These are phyloP conservation scores for Tuber brumale DNA, from an alignment of 495 filamentous ascomycete genomes.

Conservation along the genomic window DNA sequence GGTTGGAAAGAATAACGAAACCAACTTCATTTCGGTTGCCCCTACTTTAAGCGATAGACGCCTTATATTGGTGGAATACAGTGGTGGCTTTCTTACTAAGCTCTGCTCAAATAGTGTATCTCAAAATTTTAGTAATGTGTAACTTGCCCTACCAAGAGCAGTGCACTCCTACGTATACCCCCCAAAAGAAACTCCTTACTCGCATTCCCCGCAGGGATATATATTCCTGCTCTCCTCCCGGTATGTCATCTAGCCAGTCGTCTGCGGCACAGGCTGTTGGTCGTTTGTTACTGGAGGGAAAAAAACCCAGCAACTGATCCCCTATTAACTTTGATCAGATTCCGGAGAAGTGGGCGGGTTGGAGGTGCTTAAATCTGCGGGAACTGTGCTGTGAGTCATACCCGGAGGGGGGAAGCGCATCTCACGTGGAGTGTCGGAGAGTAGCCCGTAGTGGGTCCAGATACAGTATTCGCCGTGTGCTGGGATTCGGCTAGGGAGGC, in stretches of 20 bases:
- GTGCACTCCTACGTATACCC: background rate
- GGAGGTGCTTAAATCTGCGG: background rate
- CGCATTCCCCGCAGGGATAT: background rate
- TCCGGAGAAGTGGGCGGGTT: background rate
- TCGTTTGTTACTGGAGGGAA: background rate
- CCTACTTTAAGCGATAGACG: background rate
- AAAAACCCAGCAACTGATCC: background rate
- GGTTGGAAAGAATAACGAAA: background rate
- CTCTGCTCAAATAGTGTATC: background rate
- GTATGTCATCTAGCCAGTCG: no score
- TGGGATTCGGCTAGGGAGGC: background rate
- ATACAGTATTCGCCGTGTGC: background rate
- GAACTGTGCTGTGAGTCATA: background rate
- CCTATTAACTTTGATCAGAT: background rate
- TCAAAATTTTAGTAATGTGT: background rate
- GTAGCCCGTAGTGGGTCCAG: background rate
- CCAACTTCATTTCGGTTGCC: background rate
- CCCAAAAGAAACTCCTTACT: background rate
- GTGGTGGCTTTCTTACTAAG: background rate
- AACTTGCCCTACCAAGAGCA: background rate
- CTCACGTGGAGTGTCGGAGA: background rate
- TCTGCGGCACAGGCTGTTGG: background rate
- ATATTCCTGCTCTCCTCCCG: background rate
- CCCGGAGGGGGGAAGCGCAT: background rate
- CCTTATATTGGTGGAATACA: background rate